A percentile compares a stretch with the other conserved stretches of the same genome.
phyloP scores from a whole-genome alignment of 2,329 filamentous ascomycete genomes.

The Verticillium tricorpus region DNA sequence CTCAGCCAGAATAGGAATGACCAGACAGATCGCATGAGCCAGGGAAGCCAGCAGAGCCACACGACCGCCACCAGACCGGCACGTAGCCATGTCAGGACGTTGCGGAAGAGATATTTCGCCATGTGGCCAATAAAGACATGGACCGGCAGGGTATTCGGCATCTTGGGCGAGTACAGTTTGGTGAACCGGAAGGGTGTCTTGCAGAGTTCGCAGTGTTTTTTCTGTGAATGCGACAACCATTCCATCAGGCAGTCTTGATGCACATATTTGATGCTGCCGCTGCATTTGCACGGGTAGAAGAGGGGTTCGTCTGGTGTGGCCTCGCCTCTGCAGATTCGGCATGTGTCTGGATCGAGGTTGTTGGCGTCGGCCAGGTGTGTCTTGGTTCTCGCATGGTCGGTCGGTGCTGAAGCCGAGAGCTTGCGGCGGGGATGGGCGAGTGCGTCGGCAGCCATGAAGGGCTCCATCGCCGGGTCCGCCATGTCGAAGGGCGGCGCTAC shows the following conservation, averaged over 20 bases:
- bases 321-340: constrained; percentile 93
- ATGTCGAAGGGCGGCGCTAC: constrained; percentile 6
- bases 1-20: constrained; percentile 91
- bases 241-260: constrained; percentile 98
- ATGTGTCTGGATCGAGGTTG: constrained; percentile 68
- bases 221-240: constrained; percentile 97
- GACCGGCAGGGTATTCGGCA: constrained; percentile 79
- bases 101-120: constrained; percentile 65
- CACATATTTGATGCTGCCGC: constrained; percentile 96
- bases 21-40: constrained; percentile 88
- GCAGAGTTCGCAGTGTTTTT: constrained; percentile 99
- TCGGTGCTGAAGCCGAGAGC: constrained; percentile 7
- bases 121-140: constrained; percentile 79
- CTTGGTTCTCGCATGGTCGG: constrained; percentile 6
- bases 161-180: constrained; percentile 90
- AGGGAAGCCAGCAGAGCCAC: constrained; percentile 86
- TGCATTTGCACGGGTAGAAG: constrained; percentile 98
- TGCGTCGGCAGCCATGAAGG: constrained; percentile 18
- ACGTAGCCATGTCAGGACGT: constrained; percentile 72
- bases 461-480: constrained; percentile 18
- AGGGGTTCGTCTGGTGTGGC: constrained; percentile 76
- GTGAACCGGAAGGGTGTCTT: constrained; percentile 98
- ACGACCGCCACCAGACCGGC: constrained; percentile 75
- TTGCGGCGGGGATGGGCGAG: constrained; percentile 22
- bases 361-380: constrained; percentile 3